These are phyloP conservation scores for Histomonas meleagridis DNA, from an alignment of 208 protist genomes.

Conservation along the genomic window DNA sequence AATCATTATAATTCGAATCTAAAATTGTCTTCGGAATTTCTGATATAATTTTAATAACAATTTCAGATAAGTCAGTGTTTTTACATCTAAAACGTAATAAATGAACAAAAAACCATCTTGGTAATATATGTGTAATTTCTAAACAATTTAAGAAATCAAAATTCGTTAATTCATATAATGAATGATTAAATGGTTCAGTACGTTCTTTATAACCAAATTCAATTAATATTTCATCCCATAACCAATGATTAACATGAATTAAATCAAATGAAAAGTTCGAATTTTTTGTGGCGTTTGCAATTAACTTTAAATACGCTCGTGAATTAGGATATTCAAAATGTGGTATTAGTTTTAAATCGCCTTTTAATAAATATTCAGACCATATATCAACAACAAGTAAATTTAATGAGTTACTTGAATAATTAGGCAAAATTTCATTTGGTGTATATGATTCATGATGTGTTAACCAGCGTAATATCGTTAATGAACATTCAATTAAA, in stretches of 20 bases:
- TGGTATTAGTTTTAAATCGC: neutral
- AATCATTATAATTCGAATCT: neutral
- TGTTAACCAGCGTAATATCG: neutral
- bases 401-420: neutral
- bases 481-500: neutral
- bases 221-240: neutral
- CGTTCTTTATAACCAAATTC: neutral
- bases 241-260: neutral
- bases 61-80: neutral
- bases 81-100: neutral
- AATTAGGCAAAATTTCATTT: neutral
- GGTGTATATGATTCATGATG: neutral
- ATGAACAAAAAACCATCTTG: neutral
- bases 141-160: neutral
- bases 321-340: neutral
- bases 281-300: neutral
- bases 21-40: neutral
- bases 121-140: neutral
- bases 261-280: neutral
- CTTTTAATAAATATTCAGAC: neutral
- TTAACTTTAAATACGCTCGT: neutral
- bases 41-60: neutral
- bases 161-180: neutral
- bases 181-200: neutral
- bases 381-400: neutral